These are phyloP conservation scores for Skeletonema costatum DNA, from an alignment of 108 stramenopile species.

Conservation along the genomic window DNA sequence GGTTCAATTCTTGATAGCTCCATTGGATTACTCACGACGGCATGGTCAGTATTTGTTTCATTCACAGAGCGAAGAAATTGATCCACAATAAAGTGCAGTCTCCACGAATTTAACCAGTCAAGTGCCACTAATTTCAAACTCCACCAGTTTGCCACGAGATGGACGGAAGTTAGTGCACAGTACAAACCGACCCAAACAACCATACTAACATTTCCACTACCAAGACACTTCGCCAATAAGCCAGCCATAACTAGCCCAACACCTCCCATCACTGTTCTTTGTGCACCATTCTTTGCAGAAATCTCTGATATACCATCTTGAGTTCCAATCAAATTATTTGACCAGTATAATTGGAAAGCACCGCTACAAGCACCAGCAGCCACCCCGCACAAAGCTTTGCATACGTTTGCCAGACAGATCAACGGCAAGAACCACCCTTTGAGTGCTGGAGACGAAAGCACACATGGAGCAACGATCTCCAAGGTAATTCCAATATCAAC, in stretches of 20 bases:
- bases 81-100: slow-evolving; percentile 58
- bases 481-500: slow-evolving; percentile 83
- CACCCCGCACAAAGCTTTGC: slow-evolving; percentile 85
- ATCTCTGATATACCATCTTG: slow-evolving; percentile 49
- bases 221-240: slow-evolving; percentile 55
- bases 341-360: slow-evolving; percentile 82
- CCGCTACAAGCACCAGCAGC: slow-evolving; percentile 84
- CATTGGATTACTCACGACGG: slow-evolving; percentile 53
- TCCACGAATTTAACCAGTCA: slow-evolving; percentile 66
- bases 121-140: slow-evolving; percentile 80
- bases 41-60: neutral
- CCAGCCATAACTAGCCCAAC: slow-evolving; percentile 75
- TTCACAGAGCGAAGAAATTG: slow-evolving; percentile 38
- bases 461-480: slow-evolving; percentile 64
- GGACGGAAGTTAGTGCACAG: slow-evolving; percentile 56
- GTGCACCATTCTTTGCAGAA: slow-evolving; percentile 82
- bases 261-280: slow-evolving; percentile 80
- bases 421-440: slow-evolving; percentile 69
- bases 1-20: slow-evolving; percentile 67
- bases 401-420: slow-evolving; percentile 73
- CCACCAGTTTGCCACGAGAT: slow-evolving; percentile 63
- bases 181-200: slow-evolving; percentile 55
- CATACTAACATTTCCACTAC: slow-evolving; percentile 38
- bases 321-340: slow-evolving; percentile 57
- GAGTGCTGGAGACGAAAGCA: slow-evolving; percentile 32